phyloP scores from a whole-genome alignment of 768 basidiomycete genomes.

The Naematelia encephala region DNA sequence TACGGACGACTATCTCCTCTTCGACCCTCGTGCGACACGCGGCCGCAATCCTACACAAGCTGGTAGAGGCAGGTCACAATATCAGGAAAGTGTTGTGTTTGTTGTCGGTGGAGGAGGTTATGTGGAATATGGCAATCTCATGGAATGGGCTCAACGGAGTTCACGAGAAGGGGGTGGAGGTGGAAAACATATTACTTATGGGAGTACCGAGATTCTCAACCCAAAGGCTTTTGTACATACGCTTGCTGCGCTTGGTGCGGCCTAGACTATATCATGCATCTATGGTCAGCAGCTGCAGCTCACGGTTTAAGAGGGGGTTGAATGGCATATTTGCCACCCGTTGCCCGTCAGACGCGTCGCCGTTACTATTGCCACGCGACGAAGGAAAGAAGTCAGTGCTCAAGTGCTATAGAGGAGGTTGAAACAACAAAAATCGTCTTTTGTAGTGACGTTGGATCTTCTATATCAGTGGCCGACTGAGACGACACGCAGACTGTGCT shows the following conservation, averaged over 20 bases:
- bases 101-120: constrained; percentile 95
- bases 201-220: constrained; percentile 90
- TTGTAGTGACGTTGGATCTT: too few species aligned
- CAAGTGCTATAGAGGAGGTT: too few species aligned
- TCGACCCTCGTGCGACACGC: constrained; percentile 82
- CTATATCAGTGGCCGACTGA: too few species aligned
- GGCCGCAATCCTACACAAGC: constrained; percentile 48
- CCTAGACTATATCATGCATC: constrained; percentile 7
- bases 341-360: background rate
- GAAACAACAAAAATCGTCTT: too few species aligned
- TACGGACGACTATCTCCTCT: constrained; percentile 91
- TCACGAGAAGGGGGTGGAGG: constrained; percentile 38
- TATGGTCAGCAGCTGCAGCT: background rate
- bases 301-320: too few species aligned
- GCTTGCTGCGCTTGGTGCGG: constrained; percentile 56
- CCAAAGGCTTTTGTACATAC: constrained; percentile 77
- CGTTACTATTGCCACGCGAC: background rate
- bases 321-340: background rate
- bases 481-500: too few species aligned
- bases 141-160: constrained; percentile 72
- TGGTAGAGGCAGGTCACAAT: constrained; percentile 63
- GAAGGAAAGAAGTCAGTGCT: too few species aligned
- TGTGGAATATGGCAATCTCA: constrained; percentile 93
- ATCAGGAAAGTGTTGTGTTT: constrained; percentile 84
- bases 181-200: constrained; percentile 85